Percentiles rank a stretch among this genome's conserved stretches.
These are phyloP conservation scores for Colletotrichum noveboracense DNA, from an alignment of 2,329 filamentous ascomycete species.

Conservation along the genomic window DNA sequence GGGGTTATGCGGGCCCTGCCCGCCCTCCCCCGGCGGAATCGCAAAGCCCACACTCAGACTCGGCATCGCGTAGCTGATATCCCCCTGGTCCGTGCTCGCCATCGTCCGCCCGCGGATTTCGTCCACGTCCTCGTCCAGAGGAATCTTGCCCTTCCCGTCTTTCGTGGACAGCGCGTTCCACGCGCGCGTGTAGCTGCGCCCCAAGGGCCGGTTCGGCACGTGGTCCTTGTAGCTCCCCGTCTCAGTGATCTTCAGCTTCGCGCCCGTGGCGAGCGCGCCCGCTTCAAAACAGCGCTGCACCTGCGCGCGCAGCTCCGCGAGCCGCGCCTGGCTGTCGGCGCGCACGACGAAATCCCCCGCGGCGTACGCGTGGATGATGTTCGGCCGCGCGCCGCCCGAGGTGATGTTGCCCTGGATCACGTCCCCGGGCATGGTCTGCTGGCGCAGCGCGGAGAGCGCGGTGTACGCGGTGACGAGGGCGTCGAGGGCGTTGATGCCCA, in stretches of 20 bases:
- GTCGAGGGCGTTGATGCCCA: constrained; percentile 65
- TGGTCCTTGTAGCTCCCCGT: constrained; percentile 57
- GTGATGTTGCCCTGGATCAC: constrained; percentile 57
- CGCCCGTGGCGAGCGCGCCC: constrained; percentile 49
- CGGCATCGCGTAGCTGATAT: constrained; percentile 63
- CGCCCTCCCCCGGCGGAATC: constrained; percentile 43
- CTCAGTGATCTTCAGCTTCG: constrained; percentile 47
- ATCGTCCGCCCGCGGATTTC: constrained; percentile 45
- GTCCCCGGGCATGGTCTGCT: constrained; percentile 59
- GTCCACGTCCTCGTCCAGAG: constrained; percentile 43
- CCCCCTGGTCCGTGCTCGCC: constrained; percentile 65
- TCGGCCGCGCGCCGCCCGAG: constrained; percentile 56
- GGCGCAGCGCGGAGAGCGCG: constrained; percentile 55
- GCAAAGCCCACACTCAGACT: constrained; percentile 57
- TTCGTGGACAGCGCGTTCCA: constrained; percentile 42
- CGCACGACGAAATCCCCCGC: constrained; percentile 38
- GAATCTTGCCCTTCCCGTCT: constrained; percentile 28
- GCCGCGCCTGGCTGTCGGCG: constrained; percentile 30
- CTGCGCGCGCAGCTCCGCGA: constrained; percentile 43
- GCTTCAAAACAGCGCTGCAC: constrained; percentile 47
- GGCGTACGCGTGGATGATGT: constrained; percentile 60
- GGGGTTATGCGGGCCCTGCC: constrained; percentile 25
- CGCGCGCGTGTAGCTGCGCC: constrained; percentile 46
- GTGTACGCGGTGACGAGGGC: constrained; percentile 56
- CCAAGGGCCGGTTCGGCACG: constrained; percentile 57